Evolutionary conservation across 495 filamentous ascomycete species (phyloP).

Genomic region (Lepraria neglecta): DNA sequence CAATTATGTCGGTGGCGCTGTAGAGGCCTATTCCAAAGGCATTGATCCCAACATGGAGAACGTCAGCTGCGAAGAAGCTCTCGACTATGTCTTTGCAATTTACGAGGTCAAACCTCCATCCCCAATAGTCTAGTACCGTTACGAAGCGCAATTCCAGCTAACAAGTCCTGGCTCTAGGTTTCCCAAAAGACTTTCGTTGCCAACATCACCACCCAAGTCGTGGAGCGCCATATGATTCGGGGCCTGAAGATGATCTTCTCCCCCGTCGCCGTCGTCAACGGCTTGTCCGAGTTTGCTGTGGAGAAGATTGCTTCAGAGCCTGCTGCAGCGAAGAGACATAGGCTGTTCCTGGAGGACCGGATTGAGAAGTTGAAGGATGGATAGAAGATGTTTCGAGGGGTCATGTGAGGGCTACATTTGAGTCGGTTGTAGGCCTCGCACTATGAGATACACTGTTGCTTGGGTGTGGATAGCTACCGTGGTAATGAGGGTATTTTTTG

Average conservation of each 20-base stretch:
- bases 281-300: slow-evolving; percentile 23
- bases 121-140: not conserved
- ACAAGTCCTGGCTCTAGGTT: slow-evolving; percentile 26
- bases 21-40: slow-evolving; percentile 9
- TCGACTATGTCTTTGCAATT: slow-evolving; percentile 34
- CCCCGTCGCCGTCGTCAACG: slow-evolving; percentile 36
- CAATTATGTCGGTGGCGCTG: not conserved
- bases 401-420: slow-evolving; percentile 18
- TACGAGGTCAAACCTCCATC: slow-evolving; percentile 38
- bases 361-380: slow-evolving; percentile 31
- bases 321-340: slow-evolving; percentile 20
- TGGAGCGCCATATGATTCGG: slow-evolving; percentile 35
- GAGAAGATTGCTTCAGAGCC: slow-evolving; percentile 32
- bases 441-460: too few species aligned
- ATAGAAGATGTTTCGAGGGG: slow-evolving; percentile 19
- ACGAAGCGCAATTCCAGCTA: not conserved
- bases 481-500: too few species aligned
- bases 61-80: slow-evolving; percentile 33
- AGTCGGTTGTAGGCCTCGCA: too few species aligned
- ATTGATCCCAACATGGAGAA: slow-evolving; percentile 33
- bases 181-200: slow-evolving; percentile 33
- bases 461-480: too few species aligned
- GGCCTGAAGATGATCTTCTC: slow-evolving; percentile 32
- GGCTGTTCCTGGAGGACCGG: slow-evolving; percentile 29
- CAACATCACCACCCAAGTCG: slow-evolving; percentile 35